Conservation (phyloP, 495 filamentous ascomycete genomes). For the Podospora anserina region DNA sequence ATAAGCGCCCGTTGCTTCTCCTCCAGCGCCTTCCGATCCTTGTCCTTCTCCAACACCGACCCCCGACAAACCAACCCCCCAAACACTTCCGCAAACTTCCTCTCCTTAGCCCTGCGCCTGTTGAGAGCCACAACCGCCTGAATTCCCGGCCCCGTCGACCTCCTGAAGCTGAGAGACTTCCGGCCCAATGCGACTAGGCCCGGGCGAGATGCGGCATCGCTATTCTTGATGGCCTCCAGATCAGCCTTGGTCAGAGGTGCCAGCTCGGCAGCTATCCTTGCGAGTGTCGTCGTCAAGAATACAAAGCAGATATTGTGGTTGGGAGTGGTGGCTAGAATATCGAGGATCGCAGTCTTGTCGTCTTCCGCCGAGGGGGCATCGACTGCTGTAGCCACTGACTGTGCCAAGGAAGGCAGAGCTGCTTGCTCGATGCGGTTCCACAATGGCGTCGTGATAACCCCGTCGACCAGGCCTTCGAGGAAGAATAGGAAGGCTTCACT, state of each 20-base stretch:
- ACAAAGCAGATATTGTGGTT: constrained; percentile 82
- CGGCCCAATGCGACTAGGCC: constrained; percentile 30
- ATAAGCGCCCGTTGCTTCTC: constrained; percentile 42
- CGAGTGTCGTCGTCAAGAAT: constrained; percentile 76
- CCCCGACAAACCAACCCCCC: constrained; percentile 44
- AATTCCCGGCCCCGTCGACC: constrained; percentile 26
- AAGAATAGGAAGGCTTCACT: constrained; percentile 67
- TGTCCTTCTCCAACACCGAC: constrained; percentile 40
- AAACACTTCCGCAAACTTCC: constrained; percentile 47
- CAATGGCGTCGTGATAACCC: constrained; percentile 63
- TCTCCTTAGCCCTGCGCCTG: constrained; percentile 45
- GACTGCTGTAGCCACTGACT: not conserved
- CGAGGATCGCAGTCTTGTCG: constrained; percentile 64
- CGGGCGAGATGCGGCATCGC: constrained; percentile 3
- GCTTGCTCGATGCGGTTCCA: constrained; percentile 70
- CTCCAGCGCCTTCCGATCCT: constrained; percentile 45
- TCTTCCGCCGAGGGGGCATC: constrained; percentile 49
- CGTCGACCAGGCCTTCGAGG: constrained; percentile 67
- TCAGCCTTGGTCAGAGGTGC: constrained; percentile 41
- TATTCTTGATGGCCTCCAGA: constrained; percentile 26
- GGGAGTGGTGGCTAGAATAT: constrained; percentile 66
- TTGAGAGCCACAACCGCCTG: constrained; percentile 34
- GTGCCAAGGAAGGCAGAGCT: constrained; percentile 32
- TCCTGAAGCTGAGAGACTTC: constrained; percentile 42
- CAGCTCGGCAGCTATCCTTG: constrained; percentile 45